A percentile compares a stretch with the other conserved stretches of the same genome.
These are phyloP conservation scores for Aquilaria yunnanensis DNA, from an alignment of 345 rosid genomes.

Conservation along the genomic window DNA sequence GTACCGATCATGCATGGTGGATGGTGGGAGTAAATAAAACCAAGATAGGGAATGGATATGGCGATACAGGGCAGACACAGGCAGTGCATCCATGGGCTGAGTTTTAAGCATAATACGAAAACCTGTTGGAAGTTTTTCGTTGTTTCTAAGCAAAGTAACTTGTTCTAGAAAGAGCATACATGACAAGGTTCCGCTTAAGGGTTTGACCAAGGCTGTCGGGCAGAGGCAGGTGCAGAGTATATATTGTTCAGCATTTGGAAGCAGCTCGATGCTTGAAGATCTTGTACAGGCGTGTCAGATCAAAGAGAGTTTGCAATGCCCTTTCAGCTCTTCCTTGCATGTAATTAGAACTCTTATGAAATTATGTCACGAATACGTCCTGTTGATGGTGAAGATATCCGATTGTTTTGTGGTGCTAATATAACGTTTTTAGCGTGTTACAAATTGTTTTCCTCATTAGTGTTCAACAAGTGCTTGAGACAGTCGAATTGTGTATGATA, in stretches of 20 bases:
- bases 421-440: no score
- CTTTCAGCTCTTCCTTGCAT: constrained; percentile 48
- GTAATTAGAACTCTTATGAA: constrained; percentile 23
- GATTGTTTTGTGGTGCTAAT: no score
- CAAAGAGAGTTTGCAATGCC: constrained; percentile 9
- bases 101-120: constrained; percentile 30
- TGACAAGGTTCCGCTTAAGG: constrained; percentile 38
- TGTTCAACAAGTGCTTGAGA: no score
- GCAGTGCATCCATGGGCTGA: constrained; percentile 47
- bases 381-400: no score
- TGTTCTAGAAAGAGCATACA: constrained; percentile 34
- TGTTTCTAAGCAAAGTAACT: constrained; percentile 20
- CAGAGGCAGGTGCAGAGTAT: background rate
- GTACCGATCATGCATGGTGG: constrained; percentile 11
- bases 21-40: constrained; percentile 22
- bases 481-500: no score
- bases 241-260: constrained; percentile 8
- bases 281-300: constrained; percentile 27
- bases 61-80: constrained; percentile 22
- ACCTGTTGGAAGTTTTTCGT: constrained; percentile 27
- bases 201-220: constrained; percentile 17
- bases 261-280: constrained; percentile 7
- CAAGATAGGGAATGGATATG: constrained; percentile 20
- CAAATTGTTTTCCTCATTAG: no score
- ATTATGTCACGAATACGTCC: no score